These are phyloP conservation scores for Colletotrichum liaoningense DNA, from an alignment of 2,329 filamentous ascomycete genomes.

Conservation along the genomic window DNA sequence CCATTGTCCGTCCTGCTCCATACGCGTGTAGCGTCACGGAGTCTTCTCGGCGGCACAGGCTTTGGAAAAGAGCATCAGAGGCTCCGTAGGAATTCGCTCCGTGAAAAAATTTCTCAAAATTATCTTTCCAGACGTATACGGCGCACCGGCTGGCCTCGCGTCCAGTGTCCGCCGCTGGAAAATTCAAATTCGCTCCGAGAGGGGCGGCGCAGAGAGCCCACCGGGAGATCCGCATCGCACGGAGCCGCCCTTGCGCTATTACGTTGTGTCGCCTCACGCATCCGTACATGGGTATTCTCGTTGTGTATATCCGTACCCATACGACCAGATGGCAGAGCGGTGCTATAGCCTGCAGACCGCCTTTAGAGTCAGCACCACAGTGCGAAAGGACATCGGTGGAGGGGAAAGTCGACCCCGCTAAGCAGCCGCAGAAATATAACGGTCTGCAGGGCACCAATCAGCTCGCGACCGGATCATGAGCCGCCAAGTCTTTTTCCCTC, in stretches of 20 bases:
- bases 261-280: constrained; percentile 14
- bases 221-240: constrained; percentile 22
- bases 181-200: constrained; percentile 7
- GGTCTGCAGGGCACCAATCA: constrained; percentile 34
- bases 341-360: constrained; percentile 10
- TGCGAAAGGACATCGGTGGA: constrained; percentile 21
- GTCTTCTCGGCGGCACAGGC: background rate
- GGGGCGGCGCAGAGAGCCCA: constrained; percentile 10
- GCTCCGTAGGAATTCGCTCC: background rate
- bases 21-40: background rate
- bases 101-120: background rate
- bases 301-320: background rate
- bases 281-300: background rate
- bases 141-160: background rate
- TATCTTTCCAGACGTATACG: constrained; percentile 4
- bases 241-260: constrained; percentile 26
- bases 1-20: background rate
- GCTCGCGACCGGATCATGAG: constrained; percentile 10
- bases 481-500: constrained; percentile 22
- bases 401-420: constrained; percentile 26
- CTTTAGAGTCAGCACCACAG: constrained; percentile 19
- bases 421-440: constrained; percentile 32
- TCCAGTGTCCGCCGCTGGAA: constrained; percentile 9
- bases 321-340: background rate
- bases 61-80: background rate